Percentiles rank a stretch among this genome's conserved stretches.
phyloP scores from a whole-genome alignment of 257 asterid genomes.

The Thymus quinquecostatus region DNA sequence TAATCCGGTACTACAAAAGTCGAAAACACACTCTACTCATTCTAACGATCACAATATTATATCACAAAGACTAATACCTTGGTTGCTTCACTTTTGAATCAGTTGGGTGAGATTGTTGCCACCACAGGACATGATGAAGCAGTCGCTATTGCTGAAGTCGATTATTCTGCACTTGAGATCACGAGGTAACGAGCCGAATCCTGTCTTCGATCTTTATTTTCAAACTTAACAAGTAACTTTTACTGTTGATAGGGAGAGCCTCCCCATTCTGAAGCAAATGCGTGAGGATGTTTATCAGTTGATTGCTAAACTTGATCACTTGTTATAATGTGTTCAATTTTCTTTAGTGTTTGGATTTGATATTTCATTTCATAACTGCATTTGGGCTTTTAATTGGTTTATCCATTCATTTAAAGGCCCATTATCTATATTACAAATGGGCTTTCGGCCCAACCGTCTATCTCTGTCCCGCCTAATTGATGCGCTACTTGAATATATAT shows the following conservation, averaged over 20 bases:
- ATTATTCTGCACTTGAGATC: conserved; percentile 31
- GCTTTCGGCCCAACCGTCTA: too few species aligned
- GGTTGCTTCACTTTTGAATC: conserved; percentile 15
- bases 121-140: conserved; percentile 44
- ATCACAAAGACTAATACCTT: background rate
- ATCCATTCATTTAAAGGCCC: too few species aligned
- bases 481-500: too few species aligned
- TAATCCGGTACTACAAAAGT: conserved; percentile 40
- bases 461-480: too few species aligned
- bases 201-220: background rate
- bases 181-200: conserved; percentile 30
- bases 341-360: too few species aligned
- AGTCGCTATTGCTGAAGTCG: conserved; percentile 39
- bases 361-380: too few species aligned
- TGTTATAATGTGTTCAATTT: too few species aligned
- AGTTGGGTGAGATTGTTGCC: conserved; percentile 50
- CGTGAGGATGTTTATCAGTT: conserved; percentile 42
- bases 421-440: too few species aligned
- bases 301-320: background rate
- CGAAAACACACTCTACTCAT: background rate
- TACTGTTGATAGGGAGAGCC: conserved; percentile 25
- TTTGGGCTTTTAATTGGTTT: too few species aligned
- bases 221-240: background rate
- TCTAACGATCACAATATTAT: background rate
- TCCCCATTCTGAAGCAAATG: conserved; percentile 43